Base-by-base conservation (phyloP, 768 basidiomycete species). In the Mycena capillaripes region DNA sequence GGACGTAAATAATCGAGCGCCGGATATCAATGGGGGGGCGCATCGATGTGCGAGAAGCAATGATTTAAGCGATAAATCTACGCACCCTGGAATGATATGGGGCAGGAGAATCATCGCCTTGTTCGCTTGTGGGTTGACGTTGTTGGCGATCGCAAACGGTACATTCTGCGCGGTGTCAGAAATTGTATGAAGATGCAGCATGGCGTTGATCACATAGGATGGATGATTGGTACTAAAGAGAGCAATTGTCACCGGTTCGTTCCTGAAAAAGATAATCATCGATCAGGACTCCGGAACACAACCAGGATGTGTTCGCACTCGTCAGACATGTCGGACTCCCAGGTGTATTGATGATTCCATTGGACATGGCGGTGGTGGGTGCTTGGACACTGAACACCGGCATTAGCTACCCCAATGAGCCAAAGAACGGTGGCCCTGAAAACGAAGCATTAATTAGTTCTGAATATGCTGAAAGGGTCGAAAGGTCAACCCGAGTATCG, bases 161-260 rank as follows among this genome's bases (percentile, higher is more conserved):
- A 53, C 69, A n/a, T 63, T 59, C 69, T 65, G 32, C 1, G 30
- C 21, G 3, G 5, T 38, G 7, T 52, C 32, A 65, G 19, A 10
- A 19, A 23, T 36, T n/a, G 6, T 2, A 2, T 19, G 1, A 5
- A 16, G 23, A 53, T 32, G 48, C 3, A 38, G 2, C 38, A 53
- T 5, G 52, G 21, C 8, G n/a, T 21, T 12, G 30, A 48, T 46
- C 23, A 53, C 63, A 30, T 27, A 65, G 10, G 63, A 25, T 11
- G n/a, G n/a, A n/a, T 44, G 63, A n/a, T 65, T 25, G 6, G 46
- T 65, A 27, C 63, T 65, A 50, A 34, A 65, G 19, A 65, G 50
- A 5, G 52, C 46, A 25, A 65, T 19, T 30, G 50, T 65, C 10
- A 53, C 30, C 7, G 34, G 52, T 5, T 5, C 42, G 34, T 44